Conservation (phyloP, 2,329 filamentous ascomycete species). For the Colletotrichum zoysiae region DNA sequence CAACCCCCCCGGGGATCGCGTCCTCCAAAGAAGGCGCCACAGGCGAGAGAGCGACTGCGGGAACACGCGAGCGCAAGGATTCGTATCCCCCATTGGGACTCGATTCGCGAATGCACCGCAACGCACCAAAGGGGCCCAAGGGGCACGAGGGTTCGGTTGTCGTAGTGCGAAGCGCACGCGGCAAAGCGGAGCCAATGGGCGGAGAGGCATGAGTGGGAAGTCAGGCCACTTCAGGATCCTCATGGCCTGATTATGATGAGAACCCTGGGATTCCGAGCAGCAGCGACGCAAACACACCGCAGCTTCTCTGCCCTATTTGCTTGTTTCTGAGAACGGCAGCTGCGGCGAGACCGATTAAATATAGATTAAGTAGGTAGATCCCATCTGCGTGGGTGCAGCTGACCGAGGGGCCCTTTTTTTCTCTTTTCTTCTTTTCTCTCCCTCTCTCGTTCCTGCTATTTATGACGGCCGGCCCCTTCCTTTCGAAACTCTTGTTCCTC, state of each 20-base stretch:
- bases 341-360: slow-evolving; percentile 31
- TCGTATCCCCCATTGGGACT: no score
- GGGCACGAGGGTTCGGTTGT: background rate
- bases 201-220: slow-evolving; percentile 31
- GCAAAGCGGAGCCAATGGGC: slow-evolving; percentile 36
- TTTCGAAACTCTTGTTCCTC: background rate
- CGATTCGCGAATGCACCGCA: slow-evolving; percentile 1
- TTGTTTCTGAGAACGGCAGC: background rate
- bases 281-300: slow-evolving; percentile 30
- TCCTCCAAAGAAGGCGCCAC: background rate
- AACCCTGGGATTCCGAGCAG: slow-evolving; percentile 25
- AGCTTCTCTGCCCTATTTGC: slow-evolving; percentile 12
- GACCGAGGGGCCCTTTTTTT: background rate
- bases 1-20: background rate
- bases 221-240: slow-evolving; percentile 39
- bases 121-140: background rate
- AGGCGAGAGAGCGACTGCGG: slow-evolving; percentile 1
- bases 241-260: slow-evolving; percentile 42
- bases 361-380: slow-evolving; percentile 31
- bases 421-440: no score
- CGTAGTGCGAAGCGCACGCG: slow-evolving; percentile 33
- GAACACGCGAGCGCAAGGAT: slow-evolving; percentile 21
- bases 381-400: slow-evolving; percentile 14
- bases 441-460: slow-evolving; percentile 1
- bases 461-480: slow-evolving; percentile 7